Conservation (phyloP, 352 stramenopile genomes). For the Detonula confervacea region DNA sequence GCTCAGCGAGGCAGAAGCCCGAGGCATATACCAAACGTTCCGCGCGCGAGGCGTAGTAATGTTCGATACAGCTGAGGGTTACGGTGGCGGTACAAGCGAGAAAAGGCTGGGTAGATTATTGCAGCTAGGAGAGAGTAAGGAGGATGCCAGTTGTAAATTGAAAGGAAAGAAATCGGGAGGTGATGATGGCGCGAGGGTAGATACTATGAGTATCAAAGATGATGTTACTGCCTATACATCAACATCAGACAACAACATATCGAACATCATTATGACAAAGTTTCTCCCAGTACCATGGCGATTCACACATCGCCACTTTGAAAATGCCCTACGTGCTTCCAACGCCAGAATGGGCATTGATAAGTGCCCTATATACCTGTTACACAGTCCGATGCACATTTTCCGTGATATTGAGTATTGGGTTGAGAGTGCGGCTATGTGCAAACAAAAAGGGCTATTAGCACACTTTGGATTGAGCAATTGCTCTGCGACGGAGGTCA, state of each 20-base stretch:
- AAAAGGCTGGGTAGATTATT: constrained; percentile 54
- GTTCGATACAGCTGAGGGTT: constrained; percentile 83
- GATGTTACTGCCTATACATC: not conserved
- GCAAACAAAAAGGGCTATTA: constrained; percentile 70
- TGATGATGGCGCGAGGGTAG: constrained; percentile 2
- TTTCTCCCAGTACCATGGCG: constrained; percentile 77
- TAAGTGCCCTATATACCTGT: constrained; percentile 72
- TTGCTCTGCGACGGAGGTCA: constrained; percentile 73
- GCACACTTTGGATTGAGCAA: constrained; percentile 75
- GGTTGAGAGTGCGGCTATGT: constrained; percentile 63
- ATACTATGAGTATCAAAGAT: constrained; percentile 9
- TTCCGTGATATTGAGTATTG: constrained; percentile 68
- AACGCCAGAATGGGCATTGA: constrained; percentile 62
- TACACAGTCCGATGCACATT: constrained; percentile 80
- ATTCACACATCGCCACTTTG: constrained; percentile 64
- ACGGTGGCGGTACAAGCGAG: constrained; percentile 78
- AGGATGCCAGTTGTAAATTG: constrained; percentile 6
- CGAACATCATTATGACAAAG: constrained; percentile 72
- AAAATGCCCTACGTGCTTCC: constrained; percentile 63
- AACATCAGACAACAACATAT: not conserved
- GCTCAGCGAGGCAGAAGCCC: constrained; percentile 40
- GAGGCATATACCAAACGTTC: constrained; percentile 47
- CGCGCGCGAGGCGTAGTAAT: constrained; percentile 52
- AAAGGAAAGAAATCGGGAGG: constrained; percentile 8
- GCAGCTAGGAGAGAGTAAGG: constrained; percentile 22